Conservation (phyloP, 148 eudicot genomes). For the Amaranthus hypochondriacus region DNA sequence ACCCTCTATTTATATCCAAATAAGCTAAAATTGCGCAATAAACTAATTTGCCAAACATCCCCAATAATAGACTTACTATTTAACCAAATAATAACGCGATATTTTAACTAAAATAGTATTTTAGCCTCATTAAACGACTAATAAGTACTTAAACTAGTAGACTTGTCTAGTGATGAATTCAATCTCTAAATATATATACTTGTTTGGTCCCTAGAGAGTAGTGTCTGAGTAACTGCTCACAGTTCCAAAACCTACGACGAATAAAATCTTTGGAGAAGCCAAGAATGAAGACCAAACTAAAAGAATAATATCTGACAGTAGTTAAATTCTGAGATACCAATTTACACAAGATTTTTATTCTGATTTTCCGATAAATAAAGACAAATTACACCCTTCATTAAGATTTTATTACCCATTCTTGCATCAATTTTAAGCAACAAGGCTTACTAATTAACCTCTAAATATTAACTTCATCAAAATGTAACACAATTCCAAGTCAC, state of each 20-base stretch:
- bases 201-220: background rate
- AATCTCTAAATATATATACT: constrained; percentile 7
- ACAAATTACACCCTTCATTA: constrained; percentile 37
- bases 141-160: background rate
- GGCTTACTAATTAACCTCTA: constrained; percentile 15
- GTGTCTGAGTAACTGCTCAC: constrained; percentile 3
- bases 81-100: too few species aligned
- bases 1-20: too few species aligned
- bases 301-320: constrained; percentile 44
- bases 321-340: constrained; percentile 40
- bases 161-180: constrained; percentile 1
- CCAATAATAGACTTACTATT: too few species aligned
- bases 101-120: too few species aligned
- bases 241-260: constrained; percentile 18
- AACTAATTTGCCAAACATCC: too few species aligned
- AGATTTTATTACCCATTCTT: constrained; percentile 42
- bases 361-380: constrained; percentile 45
- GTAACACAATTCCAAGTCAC: background rate
- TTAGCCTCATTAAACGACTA: too few species aligned
- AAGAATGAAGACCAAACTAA: background rate
- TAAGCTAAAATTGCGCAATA: too few species aligned
- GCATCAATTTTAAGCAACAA: constrained; percentile 31
- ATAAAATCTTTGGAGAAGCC: constrained; percentile 1
- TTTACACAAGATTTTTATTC: constrained; percentile 62
- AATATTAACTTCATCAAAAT: background rate